Base-by-base conservation (phyloP, 1,139 yeast genomes). In the Lodderomyces parapsilosis region DNA sequence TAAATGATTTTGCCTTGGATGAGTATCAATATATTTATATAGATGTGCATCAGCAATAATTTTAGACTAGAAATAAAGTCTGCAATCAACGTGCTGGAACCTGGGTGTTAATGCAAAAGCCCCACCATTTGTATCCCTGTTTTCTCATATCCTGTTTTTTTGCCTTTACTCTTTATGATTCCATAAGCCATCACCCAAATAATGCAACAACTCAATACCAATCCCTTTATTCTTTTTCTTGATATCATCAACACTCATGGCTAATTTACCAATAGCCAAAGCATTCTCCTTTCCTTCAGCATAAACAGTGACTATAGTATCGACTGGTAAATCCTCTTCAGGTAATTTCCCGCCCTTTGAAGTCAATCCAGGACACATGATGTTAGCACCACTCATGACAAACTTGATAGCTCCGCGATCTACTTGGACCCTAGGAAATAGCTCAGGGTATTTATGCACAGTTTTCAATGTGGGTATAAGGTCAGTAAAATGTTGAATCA, bases 361-460 rank as follows among this genome's bases (percentile, higher is more conserved):
- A 0, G 98, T 91, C 51, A 91, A 74, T 20, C 99, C 99, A 4
- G 98, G 98, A 66, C 98, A 91, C 97, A 90, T 91, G 55, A 91
- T 86, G 59, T 90, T 90, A 27, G 97, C 97, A 43, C 98, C 98
- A 2, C 96, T 86, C 30, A 91, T 70, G 18, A 91, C 95, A 58
- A 91, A 91, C 65, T 91, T 91, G 60, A 91, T 90, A 41, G 98
- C 99, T 46, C 99, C 99, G 62, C 97, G 78, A 60, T 91, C 99
- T 9, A 91, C 98, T 57, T 84, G 87, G 30, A 91, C 96, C 36
- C 78, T 71, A 27, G 97, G 97, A 66, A 91, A 90, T 31, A 83
- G 79, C 8, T 76, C 74, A 6, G 96, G 95, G 57, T 82, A 87
- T 61, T 83, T 83, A 66, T 91, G 98, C 23, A 91, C 90, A 15